Evolutionary conservation across 208 protist species (phyloP).

Genomic region (Polymyxa betae): DNA sequence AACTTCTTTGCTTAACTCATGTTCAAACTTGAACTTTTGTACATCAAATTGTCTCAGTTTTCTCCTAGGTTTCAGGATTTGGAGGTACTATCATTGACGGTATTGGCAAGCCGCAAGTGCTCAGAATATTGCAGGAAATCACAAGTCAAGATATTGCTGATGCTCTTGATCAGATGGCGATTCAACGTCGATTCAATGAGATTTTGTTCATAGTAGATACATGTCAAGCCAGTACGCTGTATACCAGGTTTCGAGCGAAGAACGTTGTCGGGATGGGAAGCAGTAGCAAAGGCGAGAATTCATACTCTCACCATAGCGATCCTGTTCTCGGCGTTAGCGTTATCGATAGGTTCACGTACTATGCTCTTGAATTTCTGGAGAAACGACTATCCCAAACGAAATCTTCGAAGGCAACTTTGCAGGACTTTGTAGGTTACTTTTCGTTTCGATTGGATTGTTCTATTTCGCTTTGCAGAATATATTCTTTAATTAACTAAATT

Average conservation of each 20-base stretch:
- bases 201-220: conserved; percentile 56
- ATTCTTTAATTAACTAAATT: too few species aligned
- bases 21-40: too few species aligned
- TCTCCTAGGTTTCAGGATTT: conserved; percentile 80
- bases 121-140: neutral
- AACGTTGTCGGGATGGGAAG: conserved; percentile 46
- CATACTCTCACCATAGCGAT: conserved; percentile 54
- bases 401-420: neutral
- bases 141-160: conserved; percentile 43
- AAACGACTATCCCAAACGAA: conserved; percentile 50
- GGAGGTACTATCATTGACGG: neutral
- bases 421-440: conserved; percentile 4
- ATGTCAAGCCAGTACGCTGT: conserved; percentile 40
- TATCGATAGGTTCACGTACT: conserved; percentile 48
- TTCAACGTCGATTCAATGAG: conserved; percentile 50
- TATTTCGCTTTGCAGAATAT: too few species aligned
- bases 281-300: conserved; percentile 46
- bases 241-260: conserved; percentile 21
- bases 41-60: too few species aligned
- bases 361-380: conserved; percentile 54
- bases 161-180: conserved; percentile 50
- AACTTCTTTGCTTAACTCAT: too few species aligned
- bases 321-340: conserved; percentile 49
- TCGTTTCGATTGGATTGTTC: neutral
- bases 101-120: neutral